Evolutionary conservation across 257 asterid genomes (phyloP).

Genomic region (Solanum acaule): DNA sequence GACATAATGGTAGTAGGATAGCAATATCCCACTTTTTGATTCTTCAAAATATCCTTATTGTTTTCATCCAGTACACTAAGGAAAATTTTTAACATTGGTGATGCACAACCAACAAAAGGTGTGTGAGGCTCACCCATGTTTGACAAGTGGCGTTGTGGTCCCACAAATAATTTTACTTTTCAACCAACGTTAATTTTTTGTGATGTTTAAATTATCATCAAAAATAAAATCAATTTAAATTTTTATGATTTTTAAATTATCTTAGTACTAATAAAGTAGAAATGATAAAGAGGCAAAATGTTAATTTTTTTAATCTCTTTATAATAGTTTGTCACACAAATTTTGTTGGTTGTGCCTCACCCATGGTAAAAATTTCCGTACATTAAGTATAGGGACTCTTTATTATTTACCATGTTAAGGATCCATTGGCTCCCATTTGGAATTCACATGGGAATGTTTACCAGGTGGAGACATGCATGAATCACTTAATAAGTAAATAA

Average conservation of each 20-base stretch:
- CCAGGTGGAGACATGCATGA: not conserved
- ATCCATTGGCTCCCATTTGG: not conserved
- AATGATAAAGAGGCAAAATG: not conserved
- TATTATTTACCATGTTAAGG: not conserved
- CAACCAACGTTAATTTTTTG: not conserved
- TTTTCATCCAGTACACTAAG: not conserved
- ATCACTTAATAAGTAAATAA: not conserved
- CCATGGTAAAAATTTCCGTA: not conserved
- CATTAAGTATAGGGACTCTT: not conserved
- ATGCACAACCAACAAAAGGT: not conserved
- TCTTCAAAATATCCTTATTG: not conserved
- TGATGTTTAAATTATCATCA: not conserved
- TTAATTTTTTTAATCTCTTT: too few species aligned
- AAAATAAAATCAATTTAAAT: too few species aligned
- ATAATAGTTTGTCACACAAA: not conserved
- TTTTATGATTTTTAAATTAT: not conserved
- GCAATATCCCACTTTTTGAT: not conserved
- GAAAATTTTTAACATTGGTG: not conserved
- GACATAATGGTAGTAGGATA: not conserved
- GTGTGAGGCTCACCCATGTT: not conserved
- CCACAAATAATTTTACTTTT: not conserved
- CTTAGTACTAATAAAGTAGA: not conserved
- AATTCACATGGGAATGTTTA: not conserved
- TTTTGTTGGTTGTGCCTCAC: not conserved
- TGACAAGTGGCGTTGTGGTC: not conserved